phyloP scores from a whole-genome alignment of 2,329 filamentous ascomycete genomes.

The Chaetoscypha palmicola region DNA sequence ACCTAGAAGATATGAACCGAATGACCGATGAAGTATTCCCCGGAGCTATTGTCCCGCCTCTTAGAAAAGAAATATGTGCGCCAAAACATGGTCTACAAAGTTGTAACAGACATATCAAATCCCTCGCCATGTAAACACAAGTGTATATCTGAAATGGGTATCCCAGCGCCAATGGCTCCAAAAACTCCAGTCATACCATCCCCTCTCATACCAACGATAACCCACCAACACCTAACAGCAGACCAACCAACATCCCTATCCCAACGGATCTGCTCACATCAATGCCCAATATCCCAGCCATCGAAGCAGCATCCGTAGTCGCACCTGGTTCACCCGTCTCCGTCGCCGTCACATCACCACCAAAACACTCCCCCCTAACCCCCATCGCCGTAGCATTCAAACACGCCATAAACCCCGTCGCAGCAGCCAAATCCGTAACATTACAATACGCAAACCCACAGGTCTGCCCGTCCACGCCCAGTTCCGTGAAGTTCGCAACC shows the following conservation, averaged over 20 bases:
- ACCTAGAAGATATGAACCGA: no score
- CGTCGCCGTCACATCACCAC: not conserved
- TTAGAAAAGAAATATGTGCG: no score
- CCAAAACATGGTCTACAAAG: no score
- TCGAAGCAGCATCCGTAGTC: not conserved
- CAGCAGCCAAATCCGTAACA: slow-evolving; percentile 1
- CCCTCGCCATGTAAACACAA: no score
- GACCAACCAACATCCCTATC: not conserved
- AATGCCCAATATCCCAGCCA: not conserved
- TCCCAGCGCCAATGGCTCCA: no score
- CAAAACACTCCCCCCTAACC: not conserved
- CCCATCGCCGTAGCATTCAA: slow-evolving; percentile 4
- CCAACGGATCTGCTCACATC: no score
- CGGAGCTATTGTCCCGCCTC: no score
- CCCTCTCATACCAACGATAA: not conserved
- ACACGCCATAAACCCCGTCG: slow-evolving; percentile 5
- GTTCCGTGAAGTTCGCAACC: not conserved
- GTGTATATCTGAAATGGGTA: no score
- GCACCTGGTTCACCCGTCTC: no score
- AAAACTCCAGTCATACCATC: no score
- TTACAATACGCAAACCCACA: slow-evolving; percentile 7
- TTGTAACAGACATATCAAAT: no score
- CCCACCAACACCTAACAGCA: not conserved
- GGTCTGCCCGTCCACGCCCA: not conserved
- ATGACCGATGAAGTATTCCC: no score